A percentile compares a stretch with the other conserved stretches of the same genome.
Conservation (phyloP, 768 basidiomycete genomes). For the Collybia sp. region DNA sequence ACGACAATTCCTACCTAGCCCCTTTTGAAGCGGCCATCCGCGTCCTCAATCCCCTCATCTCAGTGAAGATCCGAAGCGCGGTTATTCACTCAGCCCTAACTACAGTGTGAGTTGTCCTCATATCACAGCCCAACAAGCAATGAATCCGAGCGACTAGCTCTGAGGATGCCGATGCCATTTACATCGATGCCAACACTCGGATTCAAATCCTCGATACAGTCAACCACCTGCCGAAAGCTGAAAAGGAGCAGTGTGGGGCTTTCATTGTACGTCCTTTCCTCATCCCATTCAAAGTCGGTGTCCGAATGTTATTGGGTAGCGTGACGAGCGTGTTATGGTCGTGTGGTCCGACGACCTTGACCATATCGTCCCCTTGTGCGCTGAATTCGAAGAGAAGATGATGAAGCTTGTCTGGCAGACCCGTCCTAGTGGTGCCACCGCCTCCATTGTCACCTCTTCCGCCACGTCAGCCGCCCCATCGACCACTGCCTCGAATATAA, state of each 20-base stretch:
- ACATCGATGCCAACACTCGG: conserved; percentile 75
- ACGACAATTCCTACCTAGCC: conserved; percentile 74
- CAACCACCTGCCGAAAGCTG: conserved; percentile 61
- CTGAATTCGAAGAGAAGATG: conserved; percentile 68
- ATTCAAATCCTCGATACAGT: conserved; percentile 84
- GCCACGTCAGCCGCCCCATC: conserved; percentile 39
- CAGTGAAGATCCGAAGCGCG: conserved; percentile 76
- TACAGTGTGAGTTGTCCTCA: conserved; percentile 49
- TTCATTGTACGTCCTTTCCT: conserved; percentile 57
- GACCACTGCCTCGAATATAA: conserved; percentile 45
- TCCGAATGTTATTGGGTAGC: conserved; percentile 33
- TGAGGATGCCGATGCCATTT: conserved; percentile 57
- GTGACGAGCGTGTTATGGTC: conserved; percentile 78
- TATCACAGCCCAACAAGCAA: no score
- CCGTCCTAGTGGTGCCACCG: conserved; percentile 25
- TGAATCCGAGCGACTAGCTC: conserved; percentile 27
- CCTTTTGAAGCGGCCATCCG: conserved; percentile 82
- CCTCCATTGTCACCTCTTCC: conserved; percentile 34
- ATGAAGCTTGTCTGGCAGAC: conserved; percentile 53
- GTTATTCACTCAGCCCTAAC: conserved; percentile 76
- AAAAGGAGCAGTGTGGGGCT: conserved; percentile 90
- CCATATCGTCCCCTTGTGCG: conserved; percentile 66
- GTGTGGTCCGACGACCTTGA: conserved; percentile 86
- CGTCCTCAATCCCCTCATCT: conserved; percentile 76
- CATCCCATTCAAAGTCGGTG: not conserved